Evolutionary conservation across 768 basidiomycete genomes (phyloP), one percentile per base, ranked within the genome.

Genomic region (Dictyophora rubrovolvata): DNA sequence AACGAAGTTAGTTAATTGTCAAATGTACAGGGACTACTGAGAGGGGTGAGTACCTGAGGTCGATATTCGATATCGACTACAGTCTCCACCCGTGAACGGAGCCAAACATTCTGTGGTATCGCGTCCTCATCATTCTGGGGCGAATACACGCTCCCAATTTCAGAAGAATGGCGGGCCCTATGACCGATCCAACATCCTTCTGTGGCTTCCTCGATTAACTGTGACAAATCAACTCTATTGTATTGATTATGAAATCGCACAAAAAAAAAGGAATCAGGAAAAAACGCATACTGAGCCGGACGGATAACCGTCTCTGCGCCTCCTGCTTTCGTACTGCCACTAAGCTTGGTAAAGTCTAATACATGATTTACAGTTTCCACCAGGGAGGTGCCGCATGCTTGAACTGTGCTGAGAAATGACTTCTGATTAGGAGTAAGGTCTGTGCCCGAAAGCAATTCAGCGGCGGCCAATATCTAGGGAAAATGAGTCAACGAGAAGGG

Each of bases 311-410:
- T 87, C 67, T 89, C 84, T 8, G 86, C 81, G 46, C 86, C 86
- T 23, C 87, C 89, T 1, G 83, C 78, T 68, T 89, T 89, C 50
- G 83, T 77, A 65, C 87, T 89, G 20, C 92, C 93, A 61, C 89
- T 93, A 21, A 95, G 78, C 67, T 97, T 97, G 33, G 93, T 95
- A 67, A 94, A 97, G 69, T 97, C 94, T 23, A 97, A 75, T 5
- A 97, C 94, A 65, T 97, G 94, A 67, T 96, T 96, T 53, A 97
- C 93, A 0, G 93, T 95, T 74, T 97, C 94, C 47, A 94, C 90
- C 1, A 97, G 79, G 0, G 91, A 92, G n/a, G 87, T 94, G 14
- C 93, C 93, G 67, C 93, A 96, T 6, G 91, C 93, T 69, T 93
- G 89, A 1, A 96, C 89, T 0, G 94, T 96, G 67, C 93, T 88